Evolutionary conservation across 768 basidiomycete genomes (phyloP).

Genomic region (Boletus reticuloceps): DNA sequence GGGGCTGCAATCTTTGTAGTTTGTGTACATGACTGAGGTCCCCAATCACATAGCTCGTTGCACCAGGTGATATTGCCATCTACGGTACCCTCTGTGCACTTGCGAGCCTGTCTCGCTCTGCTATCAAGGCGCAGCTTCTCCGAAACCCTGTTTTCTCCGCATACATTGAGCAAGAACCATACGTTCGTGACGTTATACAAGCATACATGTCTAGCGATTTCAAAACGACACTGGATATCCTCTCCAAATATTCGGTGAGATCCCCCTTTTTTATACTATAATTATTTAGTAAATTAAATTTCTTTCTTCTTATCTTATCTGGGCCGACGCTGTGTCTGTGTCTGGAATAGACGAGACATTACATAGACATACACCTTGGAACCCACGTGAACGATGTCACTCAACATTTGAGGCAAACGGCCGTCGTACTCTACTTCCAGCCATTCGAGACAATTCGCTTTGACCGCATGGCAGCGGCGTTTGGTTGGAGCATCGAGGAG

Average conservation of each 20-base stretch:
- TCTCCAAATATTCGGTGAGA: conserved; percentile 68
- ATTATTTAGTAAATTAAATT: neutral
- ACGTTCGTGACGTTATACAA: conserved; percentile 81
- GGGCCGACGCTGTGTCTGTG: neutral
- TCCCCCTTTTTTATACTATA: neutral
- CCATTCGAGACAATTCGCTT: conserved; percentile 86
- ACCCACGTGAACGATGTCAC: conserved; percentile 65
- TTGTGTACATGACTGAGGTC: neutral
- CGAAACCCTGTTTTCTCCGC: conserved; percentile 68
- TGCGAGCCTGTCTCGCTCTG: conserved; percentile 66
- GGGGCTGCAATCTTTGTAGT: neutral
- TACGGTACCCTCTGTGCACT: conserved; percentile 85
- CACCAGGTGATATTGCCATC: conserved; percentile 81
- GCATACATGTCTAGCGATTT: conserved; percentile 87
- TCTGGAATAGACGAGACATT: conserved; percentile 64
- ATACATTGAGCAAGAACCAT: conserved; percentile 85
- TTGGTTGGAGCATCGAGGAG: conserved; percentile 75
- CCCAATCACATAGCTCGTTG: conserved; percentile 47
- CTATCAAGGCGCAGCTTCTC: conserved; percentile 65
- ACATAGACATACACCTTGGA: conserved; percentile 73
- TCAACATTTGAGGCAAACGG: conserved; percentile 68
- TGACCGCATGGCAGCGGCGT: conserved; percentile 80
- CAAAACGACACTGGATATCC: conserved; percentile 72
- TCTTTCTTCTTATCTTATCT: neutral
- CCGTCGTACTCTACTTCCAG: conserved; percentile 85